Base-by-base conservation (phyloP, 108 stramenopile species). In the Nitzschia sp. region DNA sequence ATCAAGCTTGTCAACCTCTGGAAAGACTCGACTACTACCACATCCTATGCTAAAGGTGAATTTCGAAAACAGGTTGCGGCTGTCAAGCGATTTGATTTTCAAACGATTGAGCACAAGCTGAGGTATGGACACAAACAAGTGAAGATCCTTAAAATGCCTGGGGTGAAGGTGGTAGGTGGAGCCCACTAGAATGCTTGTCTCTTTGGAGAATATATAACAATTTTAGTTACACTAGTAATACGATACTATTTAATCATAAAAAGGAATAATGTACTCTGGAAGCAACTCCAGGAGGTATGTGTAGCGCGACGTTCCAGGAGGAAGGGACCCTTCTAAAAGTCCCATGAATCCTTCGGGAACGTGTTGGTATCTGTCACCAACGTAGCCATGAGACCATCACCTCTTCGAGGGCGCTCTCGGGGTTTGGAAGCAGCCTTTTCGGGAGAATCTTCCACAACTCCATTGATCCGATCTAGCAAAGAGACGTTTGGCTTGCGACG, bases 91-190 rank as follows among this genome's bases (percentile, higher is more conserved):
- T 83, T 83, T 10, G 91, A 93, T 71, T 93, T 90, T 58, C 80
- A 80, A 65, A 80, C 71, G 12, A 87, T 93, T 55, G 91, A 93
- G 69, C 85, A 88, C 73, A 78, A 80, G 63, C 82, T 93, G 19
- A 74, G 91, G 17, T 82, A 90, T 51, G 91, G 91, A 34, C 73
- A 83, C 51, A 93, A 93, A 57, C 85, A 90, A 63, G 62, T 93
- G 67, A 80, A 90, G 42, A 55, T 93, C 24, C 61, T 93, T 44
- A 71, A 90, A 72, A 93, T 93, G 91, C 88, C 91, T 3, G 91
- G 91, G 8, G 88, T 88, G 41, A 70, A 83, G 67, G 56, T 83
- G 22, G 84, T 88, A 15, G 66, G 75, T 21, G 79, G 86, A 17
- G 29, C 29, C 29, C 29, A 34, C 29, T 34, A 34, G 29, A 5